Evolutionary conservation across 176 grass and related monocot genomes (phyloP), one percentile per base, ranked within the genome.

Genomic region (Lolium perenne): DNA sequence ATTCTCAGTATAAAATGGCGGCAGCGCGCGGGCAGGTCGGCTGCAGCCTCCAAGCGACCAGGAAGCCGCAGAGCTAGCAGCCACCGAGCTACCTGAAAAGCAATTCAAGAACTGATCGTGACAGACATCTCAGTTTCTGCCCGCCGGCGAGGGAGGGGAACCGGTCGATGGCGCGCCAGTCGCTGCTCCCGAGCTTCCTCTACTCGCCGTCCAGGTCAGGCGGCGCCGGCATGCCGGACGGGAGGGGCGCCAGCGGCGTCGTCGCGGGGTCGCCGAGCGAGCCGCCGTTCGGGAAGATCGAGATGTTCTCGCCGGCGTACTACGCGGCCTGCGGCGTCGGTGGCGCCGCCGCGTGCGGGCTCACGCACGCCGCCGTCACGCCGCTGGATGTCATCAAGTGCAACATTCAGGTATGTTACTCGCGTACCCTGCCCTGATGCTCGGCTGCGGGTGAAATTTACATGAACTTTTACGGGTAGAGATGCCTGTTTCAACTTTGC

Each of bases 311-410:
- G 25, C 91, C 92, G 5, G 89, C 91, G 1, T 97, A 90, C 90
- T 97, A 97, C 80, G 70, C 86, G 10, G 90, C 95, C 48, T 83
- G 95, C 82, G 91, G 90, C 63, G 14, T 86, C 29, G 92, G 90
- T 12, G 95, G 95, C 14, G 93, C 91, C 69, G 90, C 89, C 29
- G 90, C 92, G 54, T 97, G 95, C 67, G 95, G 95, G 9, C 35
- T 97, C 79, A 97, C 95, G 14, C 95, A 97, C 87, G 93, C 77
- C 86, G 87, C 92, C 56, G 95, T 97, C 8, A 97, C 95, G 60
- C 92, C 92, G 66, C 92, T 97, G 38, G 95, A 97, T 43, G 90
- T 97, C 63, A 92, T 97, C 88, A 97, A 97, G 83, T 94, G 95
- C 81, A 97, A 97, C 87, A 94, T 95, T 82, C 95, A 97, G 95